Conservation (phyloP, 306 rosid genomes). For the Morella rubra region DNA sequence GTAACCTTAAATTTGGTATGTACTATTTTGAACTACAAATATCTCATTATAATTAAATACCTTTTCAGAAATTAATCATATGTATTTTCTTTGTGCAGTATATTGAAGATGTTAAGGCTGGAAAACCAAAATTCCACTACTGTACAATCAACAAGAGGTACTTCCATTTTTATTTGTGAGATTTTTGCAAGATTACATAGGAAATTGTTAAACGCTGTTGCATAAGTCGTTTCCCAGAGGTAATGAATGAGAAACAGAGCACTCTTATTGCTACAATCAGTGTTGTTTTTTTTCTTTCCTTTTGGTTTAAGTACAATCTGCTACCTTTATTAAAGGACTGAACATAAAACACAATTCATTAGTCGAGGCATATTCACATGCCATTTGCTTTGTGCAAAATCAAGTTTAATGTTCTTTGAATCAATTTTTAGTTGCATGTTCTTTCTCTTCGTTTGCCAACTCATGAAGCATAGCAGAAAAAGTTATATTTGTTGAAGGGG, state of each 20-base stretch:
- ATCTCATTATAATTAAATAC: neutral
- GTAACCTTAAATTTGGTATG: conserved; percentile 88
- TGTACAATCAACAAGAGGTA: conserved; percentile 89
- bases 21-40: conserved; percentile 17
- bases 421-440: neutral
- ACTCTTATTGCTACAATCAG: neutral
- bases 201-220: neutral
- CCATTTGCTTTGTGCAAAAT: neutral
- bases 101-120: conserved; percentile 73
- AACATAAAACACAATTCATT: neutral
- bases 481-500: neutral
- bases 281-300: no score
- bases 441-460: neutral
- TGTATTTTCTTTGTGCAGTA: conserved; percentile 55
- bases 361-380: neutral
- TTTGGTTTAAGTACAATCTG: neutral
- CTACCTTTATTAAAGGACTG: neutral
- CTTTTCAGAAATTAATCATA: conserved; percentile 7
- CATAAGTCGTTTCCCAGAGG: neutral
- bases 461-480: neutral
- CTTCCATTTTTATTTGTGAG: conserved; percentile 11
- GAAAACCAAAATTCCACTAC: conserved; percentile 75
- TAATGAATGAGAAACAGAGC: neutral
- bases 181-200: conserved; percentile 2
- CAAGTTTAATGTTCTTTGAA: neutral